Evolutionary conservation across 2,329 filamentous ascomycete species (phyloP), one percentile per base, ranked within the genome.

Genomic region (Penicillium sp.): DNA sequence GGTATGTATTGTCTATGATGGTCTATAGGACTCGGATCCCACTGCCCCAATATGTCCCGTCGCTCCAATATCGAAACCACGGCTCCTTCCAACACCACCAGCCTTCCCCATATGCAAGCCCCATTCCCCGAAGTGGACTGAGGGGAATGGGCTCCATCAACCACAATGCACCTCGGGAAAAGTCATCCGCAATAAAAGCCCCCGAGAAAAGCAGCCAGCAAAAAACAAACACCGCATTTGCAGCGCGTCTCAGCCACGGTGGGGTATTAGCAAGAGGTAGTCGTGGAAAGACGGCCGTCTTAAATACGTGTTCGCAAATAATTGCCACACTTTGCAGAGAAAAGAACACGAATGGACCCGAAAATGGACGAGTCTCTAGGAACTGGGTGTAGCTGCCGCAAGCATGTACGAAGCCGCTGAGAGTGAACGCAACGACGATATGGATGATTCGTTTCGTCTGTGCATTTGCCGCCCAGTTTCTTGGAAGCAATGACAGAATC

Each of bases 121-220:
- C 86, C 14, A 92, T 30, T 2, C 79, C 81, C 24, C 90, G 78
- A n/a, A 91, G 65, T 0, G 80, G 65, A 48, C 89, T 95, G 8
- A 92, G 58, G 0, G 91, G 90, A n/a, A 95, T 72, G 0, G 90
- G 90, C 69, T 96, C 90, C 55, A 84, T 84, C 13, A 95, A 70
- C 88, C 89, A 96, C 0, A 95, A 64, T 0, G 89, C 90, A 0
- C 84, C 81, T 10, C 80, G 77, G 0, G 86, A 81, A 66, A 95
- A 85, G 63, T 96, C 92, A 65, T 95, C 84, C 10, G 84, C 76
- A n/a, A 96, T 77, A 31, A 85, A 68, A 36, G 77, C 77, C 0
- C 81, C 81, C 0, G 89, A 92, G 14, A 76, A 68, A 48, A 84
- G 82, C 53, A 95, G 73, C 89, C 90, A 96, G 0, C 68, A 61